Base-by-base conservation (phyloP, 2,329 filamentous ascomycete species). In the Ophiostoma piceae region DNA sequence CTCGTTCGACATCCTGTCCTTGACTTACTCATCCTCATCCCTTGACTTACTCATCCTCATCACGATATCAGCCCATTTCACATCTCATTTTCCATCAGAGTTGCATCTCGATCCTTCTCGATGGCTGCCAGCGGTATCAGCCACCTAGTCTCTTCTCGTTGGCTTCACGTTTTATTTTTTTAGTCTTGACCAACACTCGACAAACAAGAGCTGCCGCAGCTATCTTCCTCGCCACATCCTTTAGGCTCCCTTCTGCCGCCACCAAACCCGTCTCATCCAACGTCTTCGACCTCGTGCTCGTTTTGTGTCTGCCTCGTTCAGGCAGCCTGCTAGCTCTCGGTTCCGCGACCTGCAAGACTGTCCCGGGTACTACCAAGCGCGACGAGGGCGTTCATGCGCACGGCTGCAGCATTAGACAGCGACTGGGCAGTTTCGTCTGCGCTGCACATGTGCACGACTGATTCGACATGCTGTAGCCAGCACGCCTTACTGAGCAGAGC, bases 381-480 rank as follows among this genome's bases (percentile, higher is more conserved):
- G 8, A 7, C 6, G 12, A 37, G 29, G 16, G 11, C 22, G 60
- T 22, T 14, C 60, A 64, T 54, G 51, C 51, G 51, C 51, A 26
- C 51, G 9, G 51, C 51, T 57, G 51, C 51, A 57, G 41, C 12
- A 66, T 32, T 66, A 57, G 41, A 66, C 35, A 3, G 14, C 26
- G 43, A 43, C 60, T 41, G 39, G 39, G 39, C 39, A n/a, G n/a
- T 51, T 51, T 51, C n/a, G 14, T n/a, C 8, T 57, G 51, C 22
- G 32, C 26, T 19, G 12, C 57, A 65, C 71, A 71, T 68, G 70
- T 69, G 70, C 70, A 22, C 64, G 51, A 69, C 11, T 71, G 71
- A 73, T 73, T 73, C 67, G 71, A 62, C 67, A 67, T 41, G 60
- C 69, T 37, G 19, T 14, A 47, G 66, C 41, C 69, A 70, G 26